Percentiles rank a stretch among this genome's conserved stretches.
These are phyloP conservation scores for Microcyclospora pomicola DNA, from an alignment of 2,329 filamentous ascomycete genomes.

Conservation along the genomic window DNA sequence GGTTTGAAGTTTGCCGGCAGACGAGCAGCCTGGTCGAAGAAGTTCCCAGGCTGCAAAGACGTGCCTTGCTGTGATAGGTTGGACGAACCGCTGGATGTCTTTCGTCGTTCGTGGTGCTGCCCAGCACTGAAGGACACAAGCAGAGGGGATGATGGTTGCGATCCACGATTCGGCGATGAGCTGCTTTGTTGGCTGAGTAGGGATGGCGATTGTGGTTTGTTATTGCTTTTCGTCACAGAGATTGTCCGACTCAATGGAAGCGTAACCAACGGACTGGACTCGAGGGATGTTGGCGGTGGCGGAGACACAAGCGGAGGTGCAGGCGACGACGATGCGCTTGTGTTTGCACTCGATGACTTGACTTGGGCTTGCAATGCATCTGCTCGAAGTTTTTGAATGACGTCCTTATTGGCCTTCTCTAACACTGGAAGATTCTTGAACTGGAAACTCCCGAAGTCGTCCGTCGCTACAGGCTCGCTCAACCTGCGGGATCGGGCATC, in stretches of 20 bases:
- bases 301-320: constrained; percentile 33
- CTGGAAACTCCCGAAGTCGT: constrained; percentile 92
- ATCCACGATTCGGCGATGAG: constrained; percentile 76
- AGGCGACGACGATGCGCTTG: constrained; percentile 19
- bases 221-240: constrained; percentile 60
- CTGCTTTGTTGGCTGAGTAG: constrained; percentile 64
- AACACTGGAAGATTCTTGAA: constrained; percentile 96
- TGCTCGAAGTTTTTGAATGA: constrained; percentile 87
- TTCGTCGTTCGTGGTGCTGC: constrained; percentile 68
- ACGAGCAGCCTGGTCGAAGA: constrained; percentile 56
- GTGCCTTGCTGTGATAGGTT: constrained; percentile 63
- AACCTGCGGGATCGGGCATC: constrained; percentile 77
- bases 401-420: constrained; percentile 97
- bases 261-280: constrained; percentile 71
- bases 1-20: constrained; percentile 38
- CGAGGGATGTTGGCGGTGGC: constrained; percentile 54
- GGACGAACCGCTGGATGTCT: constrained; percentile 82
- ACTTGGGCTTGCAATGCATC: constrained; percentile 66
- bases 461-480: constrained; percentile 74
- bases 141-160: constrained; percentile 75
- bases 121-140: constrained; percentile 91
- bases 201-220: constrained; percentile 74
- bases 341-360: constrained; percentile 30
- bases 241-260: constrained; percentile 69
- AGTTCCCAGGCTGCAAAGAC: constrained; percentile 55